A percentile compares a stretch with the other conserved stretches of the same genome.
phyloP scores from a whole-genome alignment of 257 asterid genomes.

The Ilex aquifolium region DNA sequence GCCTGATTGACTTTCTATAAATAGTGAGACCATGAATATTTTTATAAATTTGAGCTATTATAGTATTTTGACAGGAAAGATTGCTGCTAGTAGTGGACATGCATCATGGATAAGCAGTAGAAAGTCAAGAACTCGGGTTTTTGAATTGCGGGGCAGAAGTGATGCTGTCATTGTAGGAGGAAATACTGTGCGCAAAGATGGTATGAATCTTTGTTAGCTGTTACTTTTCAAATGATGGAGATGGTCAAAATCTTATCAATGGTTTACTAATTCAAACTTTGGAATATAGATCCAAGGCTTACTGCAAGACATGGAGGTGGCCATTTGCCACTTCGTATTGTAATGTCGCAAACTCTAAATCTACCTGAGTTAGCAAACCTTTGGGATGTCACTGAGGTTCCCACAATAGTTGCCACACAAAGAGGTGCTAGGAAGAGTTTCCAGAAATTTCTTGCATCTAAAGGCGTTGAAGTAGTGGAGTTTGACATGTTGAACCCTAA shows the following conservation, averaged over 20 bases:
- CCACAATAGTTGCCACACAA: conserved; percentile 87
- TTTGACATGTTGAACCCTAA: conserved; percentile 84
- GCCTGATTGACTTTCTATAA: background rate
- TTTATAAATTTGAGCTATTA: conserved; percentile 6
- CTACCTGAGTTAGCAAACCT: conserved; percentile 87
- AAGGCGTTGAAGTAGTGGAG: conserved; percentile 92
- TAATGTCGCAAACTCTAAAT: conserved; percentile 85
- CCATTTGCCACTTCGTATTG: conserved; percentile 87
- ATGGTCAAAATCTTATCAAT: conserved; percentile 13
- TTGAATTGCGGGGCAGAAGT: conserved; percentile 90
- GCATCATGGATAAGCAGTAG: conserved; percentile 98
- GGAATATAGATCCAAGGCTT: conserved; percentile 76
- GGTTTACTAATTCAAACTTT: conserved; percentile 22
- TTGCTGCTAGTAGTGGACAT: conserved; percentile 93
- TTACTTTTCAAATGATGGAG: conserved; percentile 14
- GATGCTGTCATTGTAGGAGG: conserved; percentile 99
- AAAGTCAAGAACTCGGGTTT: conserved; percentile 73
- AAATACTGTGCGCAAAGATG: conserved; percentile 93
- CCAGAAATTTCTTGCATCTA: conserved; percentile 88
- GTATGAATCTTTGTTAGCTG: conserved; percentile 50
- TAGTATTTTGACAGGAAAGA: conserved; percentile 58
- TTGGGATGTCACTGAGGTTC: conserved; percentile 84
- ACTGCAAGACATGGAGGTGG: conserved; percentile 97
- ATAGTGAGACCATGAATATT: conserved; percentile 2
- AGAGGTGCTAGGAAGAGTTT: conserved; percentile 90